A percentile compares a stretch with the other conserved stretches of the same genome.
Conservation (phyloP, 1,139 yeast genomes). For the Saccharomyces hybrid region DNA sequence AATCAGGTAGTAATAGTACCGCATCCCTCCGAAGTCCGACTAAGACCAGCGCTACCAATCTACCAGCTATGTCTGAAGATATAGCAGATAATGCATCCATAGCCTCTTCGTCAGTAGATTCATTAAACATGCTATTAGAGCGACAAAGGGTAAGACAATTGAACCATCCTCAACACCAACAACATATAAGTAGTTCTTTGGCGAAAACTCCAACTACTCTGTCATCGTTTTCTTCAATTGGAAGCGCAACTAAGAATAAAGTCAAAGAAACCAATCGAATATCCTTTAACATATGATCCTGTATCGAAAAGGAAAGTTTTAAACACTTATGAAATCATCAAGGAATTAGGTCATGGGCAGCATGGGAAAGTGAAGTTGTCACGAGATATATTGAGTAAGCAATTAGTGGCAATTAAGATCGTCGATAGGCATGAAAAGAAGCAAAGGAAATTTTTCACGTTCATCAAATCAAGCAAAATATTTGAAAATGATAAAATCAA, state of each 20-base stretch:
- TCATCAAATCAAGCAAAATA: slow-evolving; percentile 12
- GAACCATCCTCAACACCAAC: slow-evolving; percentile 37
- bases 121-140: slow-evolving; percentile 35
- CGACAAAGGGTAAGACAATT: slow-evolving; percentile 35
- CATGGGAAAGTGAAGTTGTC: slow-evolving; percentile 97
- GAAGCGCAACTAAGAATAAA: slow-evolving; percentile 16
- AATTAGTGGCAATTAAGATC: slow-evolving; percentile 85
- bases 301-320: slow-evolving; percentile 73
- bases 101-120: slow-evolving; percentile 35
- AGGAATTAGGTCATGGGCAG: slow-evolving; percentile 90
- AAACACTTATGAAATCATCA: slow-evolving; percentile 82
- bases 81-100: slow-evolving; percentile 11
- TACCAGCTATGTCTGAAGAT: slow-evolving; percentile 6
- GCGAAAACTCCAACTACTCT: neutral
- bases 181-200: slow-evolving; percentile 12
- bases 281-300: slow-evolving; percentile 80
- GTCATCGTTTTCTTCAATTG: neutral
- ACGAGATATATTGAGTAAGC: slow-evolving; percentile 57
- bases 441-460: slow-evolving; percentile 19
- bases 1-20: slow-evolving; percentile 4
- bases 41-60: slow-evolving; percentile 2
- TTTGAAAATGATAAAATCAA: slow-evolving; percentile 51
- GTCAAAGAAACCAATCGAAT: slow-evolving; percentile 85
- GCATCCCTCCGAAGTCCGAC: neutral
- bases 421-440: slow-evolving; percentile 62